phyloP scores from a whole-genome alignment of 2,329 filamentous ascomycete species.

The Arthrobotrys sphaeroides region DNA sequence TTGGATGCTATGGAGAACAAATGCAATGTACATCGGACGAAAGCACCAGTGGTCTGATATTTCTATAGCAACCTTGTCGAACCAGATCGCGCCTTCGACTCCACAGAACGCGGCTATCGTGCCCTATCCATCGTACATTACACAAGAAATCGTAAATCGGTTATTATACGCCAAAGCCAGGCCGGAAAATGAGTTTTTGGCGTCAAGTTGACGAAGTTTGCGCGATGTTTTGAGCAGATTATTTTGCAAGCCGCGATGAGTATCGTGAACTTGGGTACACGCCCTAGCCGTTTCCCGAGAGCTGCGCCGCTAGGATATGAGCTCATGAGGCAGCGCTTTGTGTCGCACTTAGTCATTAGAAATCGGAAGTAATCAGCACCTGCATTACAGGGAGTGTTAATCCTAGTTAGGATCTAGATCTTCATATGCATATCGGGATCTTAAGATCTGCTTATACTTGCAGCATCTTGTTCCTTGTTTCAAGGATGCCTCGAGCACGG shows the following conservation, averaged over 20 bases:
- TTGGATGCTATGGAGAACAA: not conserved
- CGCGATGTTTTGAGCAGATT: conserved; percentile 42
- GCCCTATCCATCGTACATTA: not conserved
- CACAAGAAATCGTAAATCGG: not conserved
- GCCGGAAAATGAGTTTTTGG: not conserved
- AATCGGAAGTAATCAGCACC: conserved; percentile 36
- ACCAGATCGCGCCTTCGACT: not conserved
- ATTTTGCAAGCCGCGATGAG: not conserved
- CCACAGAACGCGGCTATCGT: conserved; percentile 8
- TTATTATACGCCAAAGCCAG: not conserved
- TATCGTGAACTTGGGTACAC: not conserved
- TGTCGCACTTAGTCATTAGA: not conserved
- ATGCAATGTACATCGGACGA: not conserved
- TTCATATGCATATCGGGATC: conserved; percentile 38
- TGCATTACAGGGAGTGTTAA: conserved; percentile 14
- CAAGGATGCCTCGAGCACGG: conserved; percentile 1
- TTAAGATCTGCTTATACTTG: conserved; percentile 27
- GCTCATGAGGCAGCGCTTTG: not conserved
- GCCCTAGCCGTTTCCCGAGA: not conserved
- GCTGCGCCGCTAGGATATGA: no score
- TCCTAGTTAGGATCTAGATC: conserved; percentile 25
- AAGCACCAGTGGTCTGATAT: not conserved
- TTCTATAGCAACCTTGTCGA: no score
- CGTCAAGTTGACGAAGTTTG: conserved; percentile 28
- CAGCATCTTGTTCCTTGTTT: conserved; percentile 30